Evolutionary conservation across 2,329 filamentous ascomycete species (phyloP), one percentile per base, ranked within the genome.

Genomic region (Ophiosphaerella narmari): DNA sequence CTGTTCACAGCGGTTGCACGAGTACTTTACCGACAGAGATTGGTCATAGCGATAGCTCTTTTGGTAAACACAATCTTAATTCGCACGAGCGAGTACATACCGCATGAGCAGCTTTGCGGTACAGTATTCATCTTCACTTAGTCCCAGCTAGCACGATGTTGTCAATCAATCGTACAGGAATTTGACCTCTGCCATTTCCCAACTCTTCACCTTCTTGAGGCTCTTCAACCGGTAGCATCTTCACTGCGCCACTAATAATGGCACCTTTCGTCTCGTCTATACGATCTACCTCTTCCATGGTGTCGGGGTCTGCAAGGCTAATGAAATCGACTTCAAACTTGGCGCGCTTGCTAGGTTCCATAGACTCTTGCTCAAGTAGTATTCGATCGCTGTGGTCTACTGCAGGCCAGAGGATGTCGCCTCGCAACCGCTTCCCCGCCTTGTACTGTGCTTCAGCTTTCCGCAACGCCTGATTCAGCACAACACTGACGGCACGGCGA

Each of bases 311-410:
- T 0, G 93, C 89, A 23, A 99, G 80, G 13, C 91, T 96, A 48
- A 99, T 84, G 71, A 99, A 99, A 71, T 97, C 93, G 7, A 97
- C 81, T 68, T 96, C 89, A 54, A 91, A 94, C 43, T 78, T 76
- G 3, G 86, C 89, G 41, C 91, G 80, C 67, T 88, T 75, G 29
- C 75, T 73, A 0, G 86, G 82, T 1, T 76, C 67, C 48, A 92
- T 70, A 9, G 76, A 77, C 54, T 81, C 77, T 73, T 96, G 91
- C 66, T 83, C 81, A 13, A 79, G 74, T 31, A 85, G 73, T 12
- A 83, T 78, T 3, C 75, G 66, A 13, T 81, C 76, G 1, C 85
- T 73, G 2, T 93, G 79, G 29, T 78, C 76, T 44, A 83, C 81
- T 0, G 92, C 91, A 8, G 86, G 85, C 12, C 82, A 84, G 7